Percentiles rank a stretch among this genome's conserved stretches.
Evolutionary conservation across 2,329 filamentous ascomycete genomes (phyloP).

Genomic region (Pezicula radicicola): DNA sequence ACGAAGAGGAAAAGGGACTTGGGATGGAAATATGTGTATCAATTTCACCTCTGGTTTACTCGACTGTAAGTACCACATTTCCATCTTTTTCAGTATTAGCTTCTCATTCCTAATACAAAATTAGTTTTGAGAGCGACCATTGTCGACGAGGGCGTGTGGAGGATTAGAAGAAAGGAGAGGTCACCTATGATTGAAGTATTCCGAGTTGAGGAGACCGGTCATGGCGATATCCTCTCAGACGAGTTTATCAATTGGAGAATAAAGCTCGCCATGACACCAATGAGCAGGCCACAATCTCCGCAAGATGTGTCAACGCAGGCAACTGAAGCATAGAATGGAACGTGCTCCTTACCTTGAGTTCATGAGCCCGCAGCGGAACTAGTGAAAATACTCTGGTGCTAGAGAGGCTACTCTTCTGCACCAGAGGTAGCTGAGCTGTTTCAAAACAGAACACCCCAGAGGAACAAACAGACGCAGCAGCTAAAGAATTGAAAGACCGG

Average conservation of each 20-base stretch:
- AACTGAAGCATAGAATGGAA: not conserved
- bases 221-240: conserved; percentile 72
- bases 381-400: no score
- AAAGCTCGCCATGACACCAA: conserved; percentile 15
- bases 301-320: not conserved
- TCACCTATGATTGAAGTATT: conserved; percentile 69
- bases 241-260: conserved; percentile 73
- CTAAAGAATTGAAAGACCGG: no score
- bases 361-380: no score
- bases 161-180: conserved; percentile 65
- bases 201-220: conserved; percentile 69
- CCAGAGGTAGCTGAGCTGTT: no score
- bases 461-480: no score
- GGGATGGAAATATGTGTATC: conserved; percentile 93
- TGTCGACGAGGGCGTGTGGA: conserved; percentile 71
- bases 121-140: conserved; percentile 62
- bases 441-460: no score
- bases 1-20: conserved; percentile 58
- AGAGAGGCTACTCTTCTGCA: no score
- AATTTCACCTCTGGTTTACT: conserved; percentile 81
- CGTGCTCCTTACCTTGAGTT: not conserved
- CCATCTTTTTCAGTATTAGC: conserved; percentile 16
- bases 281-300: no score
- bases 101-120: conserved; percentile 12
- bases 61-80: conserved; percentile 55